Base-by-base conservation (phyloP, 2,329 filamentous ascomycete genomes). In the Pseudogymnoascus sp. region DNA sequence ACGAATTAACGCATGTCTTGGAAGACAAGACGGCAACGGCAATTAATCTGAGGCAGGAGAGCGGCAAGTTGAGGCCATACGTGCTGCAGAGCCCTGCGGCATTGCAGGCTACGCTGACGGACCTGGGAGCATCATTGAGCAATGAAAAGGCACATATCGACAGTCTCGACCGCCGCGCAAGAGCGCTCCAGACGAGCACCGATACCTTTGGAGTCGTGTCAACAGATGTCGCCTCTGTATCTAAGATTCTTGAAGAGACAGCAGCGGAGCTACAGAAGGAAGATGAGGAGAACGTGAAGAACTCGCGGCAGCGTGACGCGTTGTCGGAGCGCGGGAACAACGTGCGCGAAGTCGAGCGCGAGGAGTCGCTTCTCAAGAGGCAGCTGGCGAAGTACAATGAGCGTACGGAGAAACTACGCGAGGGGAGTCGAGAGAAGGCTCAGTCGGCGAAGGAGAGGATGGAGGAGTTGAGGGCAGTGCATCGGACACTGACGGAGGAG, bases 161-260 rank as follows among this genome's bases (percentile, higher is more conserved):
- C 72, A 80, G 87, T 1, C 83, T 97, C 50, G 95, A 99, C 74
- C 87, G 91, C 67, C 85, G 93, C 63, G 87, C 90, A n/a, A 84
- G 95, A 65, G 93, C 92, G 0, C 80, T 99, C 21, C 93, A 97
- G 72, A 97, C 93, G 1, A 96, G 91, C 7, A 87, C 88, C 2
- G 93, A 97, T 74, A 93, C 92, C 0, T 97, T 97, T 73, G 82
- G 84, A 3, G 87, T 96, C 0, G 91, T 97, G 0, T 82, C 88
- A 7, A 85, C 88, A 10, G 95, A 99, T 71, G 91, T 99, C 15
- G 87, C 90, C 7, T 88, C 89, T 1, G 96, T 93, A 72, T 92
- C 92, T 71, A 93, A 93, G 71, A 82, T 97, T 11, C 84, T 97
- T 3, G 91, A 95, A 62, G 93, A 97, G 69, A 90, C 97, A 19